Percentiles rank a stretch among this genome's conserved stretches.
Conservation (phyloP, 306 rosid genomes). For the Rosa lucieae region DNA sequence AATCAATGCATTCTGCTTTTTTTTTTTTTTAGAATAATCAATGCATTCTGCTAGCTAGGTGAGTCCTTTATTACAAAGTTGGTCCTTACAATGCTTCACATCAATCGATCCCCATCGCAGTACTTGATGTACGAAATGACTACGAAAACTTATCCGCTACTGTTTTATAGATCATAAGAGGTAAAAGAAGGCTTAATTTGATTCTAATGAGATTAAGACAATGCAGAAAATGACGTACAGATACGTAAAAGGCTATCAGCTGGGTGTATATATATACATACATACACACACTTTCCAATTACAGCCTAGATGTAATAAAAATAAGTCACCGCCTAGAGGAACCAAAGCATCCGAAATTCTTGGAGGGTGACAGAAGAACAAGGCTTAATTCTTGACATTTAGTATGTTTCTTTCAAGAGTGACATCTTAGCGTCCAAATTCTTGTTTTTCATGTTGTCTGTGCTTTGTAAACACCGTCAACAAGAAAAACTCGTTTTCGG, state of each 20-base stretch:
- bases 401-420: background rate
- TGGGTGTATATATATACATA: background rate
- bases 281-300: background rate
- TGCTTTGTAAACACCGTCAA: background rate
- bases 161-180: background rate
- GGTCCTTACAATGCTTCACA: background rate
- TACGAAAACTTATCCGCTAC: background rate
- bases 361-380: background rate
- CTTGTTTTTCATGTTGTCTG: no score
- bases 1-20: no score
- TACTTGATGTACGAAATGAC: background rate
- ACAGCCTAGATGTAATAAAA: background rate
- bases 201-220: conserved; percentile 14
- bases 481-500: background rate
- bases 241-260: background rate
- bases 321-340: background rate
- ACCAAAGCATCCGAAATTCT: conserved; percentile 12
- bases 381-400: background rate
- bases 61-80: no score
- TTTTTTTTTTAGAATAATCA: no score
- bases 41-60: no score
- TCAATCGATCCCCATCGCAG: background rate
- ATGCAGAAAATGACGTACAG: conserved; percentile 14
- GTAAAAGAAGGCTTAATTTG: background rate
- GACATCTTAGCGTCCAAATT: conserved; percentile 18